phyloP scores from a whole-genome alignment of 164 flowering plant genomes.

The Magnolia changhungtana region DNA sequence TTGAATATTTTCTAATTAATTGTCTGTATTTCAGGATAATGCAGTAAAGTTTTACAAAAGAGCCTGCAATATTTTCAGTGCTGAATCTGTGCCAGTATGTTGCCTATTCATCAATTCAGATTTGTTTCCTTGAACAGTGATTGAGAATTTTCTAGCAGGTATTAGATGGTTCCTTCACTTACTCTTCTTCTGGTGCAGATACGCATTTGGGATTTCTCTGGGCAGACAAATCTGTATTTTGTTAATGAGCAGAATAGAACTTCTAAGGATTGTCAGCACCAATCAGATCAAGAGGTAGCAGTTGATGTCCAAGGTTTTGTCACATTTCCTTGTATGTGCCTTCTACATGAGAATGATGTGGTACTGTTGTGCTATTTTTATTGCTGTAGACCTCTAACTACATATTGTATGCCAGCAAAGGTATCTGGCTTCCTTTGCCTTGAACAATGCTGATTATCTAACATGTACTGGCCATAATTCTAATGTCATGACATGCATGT shows the following conservation, averaged over 20 bases:
- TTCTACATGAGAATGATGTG: not conserved
- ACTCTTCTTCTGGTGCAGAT: slow-evolving; percentile 32
- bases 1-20: not conserved
- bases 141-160: not conserved
- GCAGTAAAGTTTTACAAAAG: slow-evolving; percentile 71
- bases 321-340: not conserved
- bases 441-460: not conserved
- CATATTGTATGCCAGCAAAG: not conserved
- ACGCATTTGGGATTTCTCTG: slow-evolving; percentile 71
- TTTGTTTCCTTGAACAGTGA: slow-evolving; percentile 1
- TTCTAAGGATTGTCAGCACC: slow-evolving; percentile 28
- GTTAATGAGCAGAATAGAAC: slow-evolving; percentile 26
- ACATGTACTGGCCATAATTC: not conserved
- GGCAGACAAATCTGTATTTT: slow-evolving; percentile 42
- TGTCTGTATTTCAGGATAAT: slow-evolving; percentile 58
- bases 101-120: not conserved
- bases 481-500: not conserved
- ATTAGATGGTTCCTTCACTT: slow-evolving; percentile 6
- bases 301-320: not conserved
- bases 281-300: slow-evolving; percentile 43
- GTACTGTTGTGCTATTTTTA: not conserved
- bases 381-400: not conserved
- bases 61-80: slow-evolving; percentile 85
- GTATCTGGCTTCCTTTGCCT: not conserved
- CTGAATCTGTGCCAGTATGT: slow-evolving; percentile 65